Evolutionary conservation across 495 filamentous ascomycete genomes (phyloP).

Genomic region (Podospora appendiculata): DNA sequence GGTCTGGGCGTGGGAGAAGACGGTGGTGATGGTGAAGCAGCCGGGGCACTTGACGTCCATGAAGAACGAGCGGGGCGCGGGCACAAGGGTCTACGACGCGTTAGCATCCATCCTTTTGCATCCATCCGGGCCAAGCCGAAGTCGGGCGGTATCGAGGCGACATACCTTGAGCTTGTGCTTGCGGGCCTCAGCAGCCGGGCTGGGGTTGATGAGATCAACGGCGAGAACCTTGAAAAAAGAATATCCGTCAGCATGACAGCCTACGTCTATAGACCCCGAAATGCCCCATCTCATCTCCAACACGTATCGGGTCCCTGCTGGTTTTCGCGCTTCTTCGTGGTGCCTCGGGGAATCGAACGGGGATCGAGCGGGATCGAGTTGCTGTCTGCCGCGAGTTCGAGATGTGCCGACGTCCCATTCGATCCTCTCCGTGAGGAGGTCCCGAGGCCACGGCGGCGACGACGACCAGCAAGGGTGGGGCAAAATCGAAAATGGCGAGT

Average conservation of each 20-base stretch:
- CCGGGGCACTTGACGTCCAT: slow-evolving; percentile 99
- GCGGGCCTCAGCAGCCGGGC: slow-evolving; percentile 86
- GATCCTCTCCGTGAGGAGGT: too few species aligned
- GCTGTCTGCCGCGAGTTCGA: too few species aligned
- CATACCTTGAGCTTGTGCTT: slow-evolving; percentile 99
- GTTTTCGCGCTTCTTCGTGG: not conserved
- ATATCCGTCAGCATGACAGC: slow-evolving; percentile 31
- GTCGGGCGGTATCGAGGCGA: not conserved
- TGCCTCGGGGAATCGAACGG: too few species aligned
- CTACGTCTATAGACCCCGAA: not conserved
- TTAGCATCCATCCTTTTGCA: slow-evolving; percentile 11
- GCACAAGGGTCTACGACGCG: slow-evolving; percentile 70
- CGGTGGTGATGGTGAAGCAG: slow-evolving; percentile 99
- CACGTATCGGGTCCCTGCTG: not conserved
- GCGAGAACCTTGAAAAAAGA: slow-evolving; percentile 76
- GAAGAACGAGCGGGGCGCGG: slow-evolving; percentile 96
- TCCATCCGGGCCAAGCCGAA: not conserved
- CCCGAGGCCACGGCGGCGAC: not conserved
- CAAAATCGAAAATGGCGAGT: slow-evolving; percentile 17
- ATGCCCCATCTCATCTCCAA: not conserved
- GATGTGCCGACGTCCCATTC: too few species aligned
- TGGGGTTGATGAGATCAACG: slow-evolving; percentile 98
- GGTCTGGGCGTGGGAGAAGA: slow-evolving; percentile 99
- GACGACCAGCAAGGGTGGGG: slow-evolving; percentile 4
- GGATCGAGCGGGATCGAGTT: too few species aligned